Evolutionary conservation across 148 eudicot species (phyloP), one percentile per base, ranked within the genome.

Genomic region (Chenopodium quinoa): DNA sequence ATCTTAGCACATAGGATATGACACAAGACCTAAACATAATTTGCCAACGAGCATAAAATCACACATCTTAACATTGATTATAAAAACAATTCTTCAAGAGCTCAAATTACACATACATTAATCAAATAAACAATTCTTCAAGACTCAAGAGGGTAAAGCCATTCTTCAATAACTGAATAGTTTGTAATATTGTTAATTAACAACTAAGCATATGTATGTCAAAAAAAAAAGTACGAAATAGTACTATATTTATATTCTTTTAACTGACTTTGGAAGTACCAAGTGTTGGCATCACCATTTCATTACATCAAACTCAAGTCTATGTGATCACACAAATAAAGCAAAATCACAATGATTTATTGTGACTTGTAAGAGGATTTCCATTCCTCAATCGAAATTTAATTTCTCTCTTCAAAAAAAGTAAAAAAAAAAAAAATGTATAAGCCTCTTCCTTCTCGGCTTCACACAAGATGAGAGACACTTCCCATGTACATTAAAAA

Each of bases 381-480:
- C 40, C 71, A 63, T n/a, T 47, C 54, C 81, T 63, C 85, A 78
- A 40, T 40, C 44, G 44, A 77, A 37, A 46, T 9, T 54, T 34
- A 34, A 56, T 56, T 56, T 17, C 16, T 2, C 13, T 25, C 40
- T 7, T 25, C n/a, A 12, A 14, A 40, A n/a, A 32, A 67, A 27
- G 22, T 20, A 19, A 32, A 64, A 60, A 80, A 58, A 58, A 54
- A 71, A 75, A 58, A 44, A 23, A 71, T 20, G 52, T 77, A 52
- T 62, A 70, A 78, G 80, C 92, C 92, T 92, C 94, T 90, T 84
- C 94, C 85, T 78, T 91, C 97, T 85, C 84, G 81, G 80, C 75
- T 84, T 83, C 85, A 81, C 88, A 81, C 90, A 91, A 91, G 97
- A 91, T 75, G 94, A 90, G 94, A 90, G 94, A 90, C 93, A 9